Conservation (phyloP, 768 basidiomycete genomes). For the Udeniomyces megalosporus region DNA sequence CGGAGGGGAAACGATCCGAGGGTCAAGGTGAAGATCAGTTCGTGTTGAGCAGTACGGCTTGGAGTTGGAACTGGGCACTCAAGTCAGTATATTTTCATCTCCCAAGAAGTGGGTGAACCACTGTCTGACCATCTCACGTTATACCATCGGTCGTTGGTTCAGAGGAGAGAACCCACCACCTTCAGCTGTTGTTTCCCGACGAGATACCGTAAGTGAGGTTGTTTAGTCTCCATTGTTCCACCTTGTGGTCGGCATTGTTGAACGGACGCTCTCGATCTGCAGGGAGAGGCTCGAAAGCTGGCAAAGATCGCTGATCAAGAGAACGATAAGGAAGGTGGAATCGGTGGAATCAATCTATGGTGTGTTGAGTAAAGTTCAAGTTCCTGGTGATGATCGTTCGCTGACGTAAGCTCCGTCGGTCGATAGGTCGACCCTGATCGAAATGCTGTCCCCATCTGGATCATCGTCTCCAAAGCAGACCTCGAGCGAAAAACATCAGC, state of each 20-base stretch:
- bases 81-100: slow-evolving; percentile 52
- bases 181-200: slow-evolving; percentile 72
- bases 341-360: slow-evolving; percentile 28
- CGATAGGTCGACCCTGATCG: too few relatives aligned
- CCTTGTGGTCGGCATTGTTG: background rate
- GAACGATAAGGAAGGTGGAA: slow-evolving; percentile 19
- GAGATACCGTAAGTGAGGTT: slow-evolving; percentile 46
- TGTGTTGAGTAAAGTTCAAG: background rate
- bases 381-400: background rate
- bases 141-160: too few relatives aligned
- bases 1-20: slow-evolving; percentile 15
- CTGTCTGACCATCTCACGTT: too few relatives aligned
- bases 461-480: too few relatives aligned
- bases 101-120: too few relatives aligned
- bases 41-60: slow-evolving; percentile 32
- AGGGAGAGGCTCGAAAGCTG: slow-evolving; percentile 28
- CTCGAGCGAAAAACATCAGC: too few relatives aligned
- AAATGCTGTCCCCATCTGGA: too few relatives aligned
- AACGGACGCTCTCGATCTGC: background rate
- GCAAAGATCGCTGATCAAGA: slow-evolving; percentile 29
- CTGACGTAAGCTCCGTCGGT: too few relatives aligned
- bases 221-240: background rate
- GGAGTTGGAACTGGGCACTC: slow-evolving; percentile 54
- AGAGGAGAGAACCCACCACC: slow-evolving; percentile 66
- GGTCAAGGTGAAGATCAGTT: slow-evolving; percentile 19